Conservation (phyloP, 116 monocot species). For the Papilionanthe hybrid region DNA sequence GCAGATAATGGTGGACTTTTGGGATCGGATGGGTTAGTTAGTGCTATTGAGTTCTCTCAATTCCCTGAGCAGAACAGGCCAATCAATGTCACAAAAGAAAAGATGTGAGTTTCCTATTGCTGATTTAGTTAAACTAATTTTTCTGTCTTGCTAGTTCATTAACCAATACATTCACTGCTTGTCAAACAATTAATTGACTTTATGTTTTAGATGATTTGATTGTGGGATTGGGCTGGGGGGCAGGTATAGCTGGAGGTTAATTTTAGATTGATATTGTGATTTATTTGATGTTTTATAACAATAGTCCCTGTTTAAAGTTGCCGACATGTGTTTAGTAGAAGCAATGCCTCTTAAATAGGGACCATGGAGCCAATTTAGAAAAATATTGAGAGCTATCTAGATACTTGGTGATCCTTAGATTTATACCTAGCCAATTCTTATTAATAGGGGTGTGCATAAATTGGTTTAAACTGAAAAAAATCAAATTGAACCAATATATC, state of each 20-base stretch:
- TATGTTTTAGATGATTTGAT: neutral
- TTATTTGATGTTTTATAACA: neutral
- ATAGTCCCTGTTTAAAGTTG: neutral
- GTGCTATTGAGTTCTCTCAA: neutral
- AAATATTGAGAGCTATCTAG: neutral
- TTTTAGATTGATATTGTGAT: neutral
- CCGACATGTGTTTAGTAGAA: neutral
- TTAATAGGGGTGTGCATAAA: neutral
- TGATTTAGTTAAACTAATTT: neutral
- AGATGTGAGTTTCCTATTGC: conserved; percentile 3
- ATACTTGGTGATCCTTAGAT: neutral
- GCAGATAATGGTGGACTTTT: neutral
- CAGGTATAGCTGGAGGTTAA: neutral
- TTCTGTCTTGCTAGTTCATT: neutral
- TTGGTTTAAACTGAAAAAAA: too few relatives aligned
- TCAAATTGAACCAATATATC: too few relatives aligned
- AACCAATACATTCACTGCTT: neutral
- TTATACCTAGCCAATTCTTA: neutral
- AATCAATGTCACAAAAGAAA: neutral
- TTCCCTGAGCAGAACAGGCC: conserved; percentile 4
- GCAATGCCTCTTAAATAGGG: neutral
- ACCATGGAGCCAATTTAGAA: neutral
- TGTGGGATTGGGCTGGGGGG: neutral
- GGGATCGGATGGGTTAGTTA: neutral
- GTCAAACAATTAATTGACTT: neutral